Evolutionary conservation across 192 early-diverging fungal genomes (phyloP).

Genomic region (Coemansia umbellata): DNA sequence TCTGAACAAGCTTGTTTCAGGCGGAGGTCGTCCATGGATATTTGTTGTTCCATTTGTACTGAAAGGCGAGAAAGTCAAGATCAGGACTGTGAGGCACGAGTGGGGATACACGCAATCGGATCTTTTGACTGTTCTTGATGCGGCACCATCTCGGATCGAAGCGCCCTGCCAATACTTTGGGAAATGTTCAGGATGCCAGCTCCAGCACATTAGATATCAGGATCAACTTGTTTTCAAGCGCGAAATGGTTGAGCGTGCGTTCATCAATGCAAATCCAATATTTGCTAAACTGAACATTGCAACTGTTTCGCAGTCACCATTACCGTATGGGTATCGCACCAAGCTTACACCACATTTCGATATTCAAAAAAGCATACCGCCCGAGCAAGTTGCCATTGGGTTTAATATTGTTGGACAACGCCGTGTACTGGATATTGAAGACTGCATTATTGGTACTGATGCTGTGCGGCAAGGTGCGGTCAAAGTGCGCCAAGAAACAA

Average conservation of each 20-base stretch:
- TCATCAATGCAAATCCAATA: constrained; percentile 45
- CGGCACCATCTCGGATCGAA: constrained; percentile 37
- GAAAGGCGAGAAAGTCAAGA: constrained; percentile 26
- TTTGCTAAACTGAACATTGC: constrained; percentile 41
- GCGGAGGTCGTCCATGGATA: constrained; percentile 35
- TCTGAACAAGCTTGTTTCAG: constrained; percentile 15
- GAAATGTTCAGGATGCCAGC: constrained; percentile 59
- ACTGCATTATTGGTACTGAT: constrained; percentile 63
- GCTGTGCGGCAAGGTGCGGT: constrained; percentile 54
- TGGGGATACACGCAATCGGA: constrained; percentile 50
- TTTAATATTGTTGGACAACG: constrained; percentile 57
- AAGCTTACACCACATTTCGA: constrained; percentile 69
- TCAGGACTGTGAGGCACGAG: constrained; percentile 41
- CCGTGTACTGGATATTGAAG: constrained; percentile 62
- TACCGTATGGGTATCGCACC: constrained; percentile 58
- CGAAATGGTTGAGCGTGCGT: constrained; percentile 52
- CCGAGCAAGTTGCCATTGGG: constrained; percentile 52
- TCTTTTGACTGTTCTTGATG: constrained; percentile 20
- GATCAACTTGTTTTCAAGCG: constrained; percentile 62
- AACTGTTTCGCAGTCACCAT: constrained; percentile 52
- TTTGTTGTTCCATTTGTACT: constrained; percentile 40
- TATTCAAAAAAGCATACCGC: constrained; percentile 42
- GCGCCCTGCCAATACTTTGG: constrained; percentile 60
- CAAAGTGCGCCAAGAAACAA: constrained; percentile 44
- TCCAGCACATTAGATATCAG: constrained; percentile 58